These are phyloP conservation scores for Ostreobium quekettii DNA, from an alignment of 139 green algal genomes.

Conservation along the genomic window DNA sequence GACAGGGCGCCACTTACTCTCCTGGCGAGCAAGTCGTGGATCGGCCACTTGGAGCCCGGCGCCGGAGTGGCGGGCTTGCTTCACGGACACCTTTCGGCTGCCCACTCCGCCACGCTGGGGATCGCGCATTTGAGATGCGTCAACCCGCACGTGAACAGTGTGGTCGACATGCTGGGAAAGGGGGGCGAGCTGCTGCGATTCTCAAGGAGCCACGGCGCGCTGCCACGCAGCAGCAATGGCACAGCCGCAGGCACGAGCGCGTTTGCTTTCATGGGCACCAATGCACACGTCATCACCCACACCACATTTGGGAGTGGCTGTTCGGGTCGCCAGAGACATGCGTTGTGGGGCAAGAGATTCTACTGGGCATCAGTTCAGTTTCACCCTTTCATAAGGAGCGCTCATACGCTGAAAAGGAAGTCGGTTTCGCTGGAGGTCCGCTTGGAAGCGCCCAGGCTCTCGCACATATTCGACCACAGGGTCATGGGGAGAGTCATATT, in stretches of 20 bases:
- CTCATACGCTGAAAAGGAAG: too few species aligned
- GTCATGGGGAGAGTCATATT: neutral
- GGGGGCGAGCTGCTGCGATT: neutral
- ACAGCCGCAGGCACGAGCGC: constrained; percentile 28
- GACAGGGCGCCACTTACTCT: constrained; percentile 22
- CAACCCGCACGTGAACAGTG: constrained; percentile 20
- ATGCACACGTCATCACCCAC: constrained; percentile 28
- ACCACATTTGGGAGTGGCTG: neutral
- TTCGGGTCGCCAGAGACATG: neutral
- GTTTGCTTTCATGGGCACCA: constrained; percentile 52
- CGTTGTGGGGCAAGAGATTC: too few species aligned
- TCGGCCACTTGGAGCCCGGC: constrained; percentile 51
- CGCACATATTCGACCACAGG: neutral
- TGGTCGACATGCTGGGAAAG: neutral
- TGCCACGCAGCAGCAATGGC: neutral
- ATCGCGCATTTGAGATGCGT: constrained; percentile 21
- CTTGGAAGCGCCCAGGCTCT: neutral
- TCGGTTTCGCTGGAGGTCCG: neutral
- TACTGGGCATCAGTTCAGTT: too few species aligned
- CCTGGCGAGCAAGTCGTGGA: constrained; percentile 34
- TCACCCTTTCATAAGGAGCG: too few species aligned
- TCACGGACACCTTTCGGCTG: constrained; percentile 18
- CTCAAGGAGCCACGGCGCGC: neutral
- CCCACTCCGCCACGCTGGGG: neutral
- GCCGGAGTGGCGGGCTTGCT: constrained; percentile 42